These are phyloP conservation scores for Colletotrichum sp. DNA, from an alignment of 2,329 filamentous ascomycete species.

Conservation along the genomic window DNA sequence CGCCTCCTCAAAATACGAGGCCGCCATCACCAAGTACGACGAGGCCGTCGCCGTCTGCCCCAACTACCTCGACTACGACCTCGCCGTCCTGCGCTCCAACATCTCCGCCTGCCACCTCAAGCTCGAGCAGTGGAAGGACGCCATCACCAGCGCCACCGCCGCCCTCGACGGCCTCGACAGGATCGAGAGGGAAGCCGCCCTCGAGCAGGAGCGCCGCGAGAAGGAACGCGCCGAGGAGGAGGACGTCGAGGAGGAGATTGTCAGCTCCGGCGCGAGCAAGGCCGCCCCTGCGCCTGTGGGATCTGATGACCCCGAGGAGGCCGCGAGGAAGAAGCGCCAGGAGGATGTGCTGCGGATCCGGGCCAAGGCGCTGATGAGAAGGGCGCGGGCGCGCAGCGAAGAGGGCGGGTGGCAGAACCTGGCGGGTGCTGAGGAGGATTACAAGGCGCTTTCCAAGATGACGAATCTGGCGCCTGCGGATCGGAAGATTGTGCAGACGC, in stretches of 20 bases:
- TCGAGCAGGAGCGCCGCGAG: slow-evolving; percentile 25
- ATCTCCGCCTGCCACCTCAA: slow-evolving; percentile 89
- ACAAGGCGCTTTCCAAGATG: slow-evolving; percentile 67
- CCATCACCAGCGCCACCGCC: slow-evolving; percentile 73
- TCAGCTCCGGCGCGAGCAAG: slow-evolving; percentile 61
- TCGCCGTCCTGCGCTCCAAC: slow-evolving; percentile 87
- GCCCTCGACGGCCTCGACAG: slow-evolving; percentile 76
- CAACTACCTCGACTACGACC: slow-evolving; percentile 84
- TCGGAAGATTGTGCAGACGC: slow-evolving; percentile 67
- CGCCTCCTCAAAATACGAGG: slow-evolving; percentile 70
- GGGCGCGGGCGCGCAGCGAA: slow-evolving; percentile 75
- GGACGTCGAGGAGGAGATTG: slow-evolving; percentile 57
- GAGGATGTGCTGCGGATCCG: slow-evolving; percentile 78
- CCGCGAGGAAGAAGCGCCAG: slow-evolving; percentile 39
- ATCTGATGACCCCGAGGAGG: slow-evolving; percentile 28
- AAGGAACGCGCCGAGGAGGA: slow-evolving; percentile 56
- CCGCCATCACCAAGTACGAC: slow-evolving; percentile 83
- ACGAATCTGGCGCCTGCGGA: slow-evolving; percentile 70
- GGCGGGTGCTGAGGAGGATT: slow-evolving; percentile 80
- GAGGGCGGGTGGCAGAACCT: slow-evolving; percentile 80
- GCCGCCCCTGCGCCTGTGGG: slow-evolving; percentile 44
- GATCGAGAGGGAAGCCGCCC: slow-evolving; percentile 45
- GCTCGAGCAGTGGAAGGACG: slow-evolving; percentile 83
- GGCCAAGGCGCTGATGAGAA: slow-evolving; percentile 81
- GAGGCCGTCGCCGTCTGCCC: slow-evolving; percentile 80